A percentile compares a stretch with the other conserved stretches of the same genome.
Evolutionary conservation across 164 flowering plant genomes (phyloP).

Genomic region (Stephania japonica): DNA sequence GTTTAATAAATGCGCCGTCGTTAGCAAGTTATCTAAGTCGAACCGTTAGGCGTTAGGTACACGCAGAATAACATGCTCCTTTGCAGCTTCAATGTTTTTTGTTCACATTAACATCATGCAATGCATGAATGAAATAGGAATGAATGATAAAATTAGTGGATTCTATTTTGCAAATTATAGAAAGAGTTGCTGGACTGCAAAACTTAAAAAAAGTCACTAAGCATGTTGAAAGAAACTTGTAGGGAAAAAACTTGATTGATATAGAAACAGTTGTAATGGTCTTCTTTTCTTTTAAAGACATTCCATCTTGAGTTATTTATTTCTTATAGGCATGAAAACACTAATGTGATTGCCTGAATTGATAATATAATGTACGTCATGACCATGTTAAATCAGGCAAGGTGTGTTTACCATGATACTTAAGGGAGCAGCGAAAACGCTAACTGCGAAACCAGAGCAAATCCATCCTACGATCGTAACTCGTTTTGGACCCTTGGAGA

Average conservation of each 20-base stretch:
- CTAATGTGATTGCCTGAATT: neutral
- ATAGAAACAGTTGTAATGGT: neutral
- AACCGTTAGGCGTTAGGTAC: too few relatives aligned
- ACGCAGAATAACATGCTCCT: too few relatives aligned
- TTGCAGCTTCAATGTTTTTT: too few relatives aligned
- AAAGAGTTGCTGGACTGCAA: neutral
- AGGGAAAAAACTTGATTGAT: neutral
- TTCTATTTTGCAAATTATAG: neutral
- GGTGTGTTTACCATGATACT: slow-evolving; percentile 47
- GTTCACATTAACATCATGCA: too few relatives aligned
- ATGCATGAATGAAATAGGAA: neutral
- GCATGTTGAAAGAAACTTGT: neutral
- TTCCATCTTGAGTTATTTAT: neutral
- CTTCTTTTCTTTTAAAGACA: neutral
- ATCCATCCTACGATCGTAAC: slow-evolving; percentile 54
- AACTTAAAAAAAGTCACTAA: neutral
- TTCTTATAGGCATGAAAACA: too few relatives aligned
- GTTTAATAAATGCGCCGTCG: too few relatives aligned
- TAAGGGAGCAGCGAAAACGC: slow-evolving; percentile 72
- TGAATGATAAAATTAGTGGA: neutral
- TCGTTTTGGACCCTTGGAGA: slow-evolving; percentile 20
- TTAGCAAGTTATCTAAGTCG: too few relatives aligned
- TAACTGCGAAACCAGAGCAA: slow-evolving; percentile 46
- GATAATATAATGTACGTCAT: neutral
- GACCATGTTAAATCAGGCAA: neutral